Percentiles rank a stretch among this genome's conserved stretches.
Evolutionary conservation across 768 basidiomycete genomes (phyloP).

Genomic region (Russula sp.): DNA sequence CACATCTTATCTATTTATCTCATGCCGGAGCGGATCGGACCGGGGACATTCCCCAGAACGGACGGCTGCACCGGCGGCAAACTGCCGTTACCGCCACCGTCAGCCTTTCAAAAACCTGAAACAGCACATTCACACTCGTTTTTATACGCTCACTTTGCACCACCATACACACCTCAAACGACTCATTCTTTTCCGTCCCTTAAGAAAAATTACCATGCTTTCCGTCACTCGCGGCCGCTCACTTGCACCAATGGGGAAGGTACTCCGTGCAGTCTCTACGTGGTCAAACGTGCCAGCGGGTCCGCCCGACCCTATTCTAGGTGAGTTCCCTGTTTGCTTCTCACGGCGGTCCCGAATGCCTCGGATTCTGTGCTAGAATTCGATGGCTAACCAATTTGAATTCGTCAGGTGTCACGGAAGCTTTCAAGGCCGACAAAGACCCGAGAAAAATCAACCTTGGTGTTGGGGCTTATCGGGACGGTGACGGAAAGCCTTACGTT

Average conservation of each 20-base stretch:
- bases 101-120: slow-evolving; percentile 3
- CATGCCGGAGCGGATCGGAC: slow-evolving; percentile 1
- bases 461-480: slow-evolving; percentile 95
- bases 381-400: not conserved
- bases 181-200: slow-evolving; percentile 31
- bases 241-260: slow-evolving; percentile 48
- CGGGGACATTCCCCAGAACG: not conserved
- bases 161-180: slow-evolving; percentile 32
- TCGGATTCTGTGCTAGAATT: not conserved
- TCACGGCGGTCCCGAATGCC: not conserved
- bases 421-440: slow-evolving; percentile 94
- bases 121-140: slow-evolving; percentile 11
- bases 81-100: not conserved
- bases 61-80: not conserved
- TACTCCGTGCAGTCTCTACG: slow-evolving; percentile 53
- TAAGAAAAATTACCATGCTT: slow-evolving; percentile 39
- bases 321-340: slow-evolving; percentile 42
- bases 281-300: slow-evolving; percentile 85
- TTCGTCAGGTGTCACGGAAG: slow-evolving; percentile 78
- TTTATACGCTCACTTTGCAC: slow-evolving; percentile 17
- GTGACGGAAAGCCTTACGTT: slow-evolving; percentile 92
- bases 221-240: slow-evolving; percentile 44
- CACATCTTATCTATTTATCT: slow-evolving; percentile 19
- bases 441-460: slow-evolving; percentile 95
- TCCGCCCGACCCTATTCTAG: slow-evolving; percentile 91